Evolutionary conservation across 306 rosid genomes (phyloP).

Genomic region (Trifolium subterraneum): DNA sequence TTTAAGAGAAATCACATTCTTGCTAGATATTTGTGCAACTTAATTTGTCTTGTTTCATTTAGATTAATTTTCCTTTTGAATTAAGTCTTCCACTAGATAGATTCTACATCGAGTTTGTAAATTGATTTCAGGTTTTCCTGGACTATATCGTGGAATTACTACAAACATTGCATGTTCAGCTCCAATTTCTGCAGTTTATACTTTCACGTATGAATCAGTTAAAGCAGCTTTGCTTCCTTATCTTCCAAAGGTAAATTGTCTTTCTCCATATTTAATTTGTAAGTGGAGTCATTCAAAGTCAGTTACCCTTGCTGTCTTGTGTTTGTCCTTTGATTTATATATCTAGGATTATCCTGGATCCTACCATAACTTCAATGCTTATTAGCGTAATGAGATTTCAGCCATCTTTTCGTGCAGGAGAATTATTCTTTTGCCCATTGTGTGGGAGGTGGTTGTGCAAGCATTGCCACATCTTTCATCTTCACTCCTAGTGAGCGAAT

Average conservation of each 20-base stretch:
- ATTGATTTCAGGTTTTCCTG: slow-evolving; percentile 76
- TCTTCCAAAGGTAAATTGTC: slow-evolving; percentile 67
- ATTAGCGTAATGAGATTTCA: slow-evolving; percentile 41
- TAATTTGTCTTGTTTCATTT: slow-evolving; percentile 31
- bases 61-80: slow-evolving; percentile 28
- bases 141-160: slow-evolving; percentile 91
- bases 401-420: slow-evolving; percentile 63
- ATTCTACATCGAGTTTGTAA: slow-evolving; percentile 36
- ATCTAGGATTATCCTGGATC: slow-evolving; percentile 27
- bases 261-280: slow-evolving; percentile 36
- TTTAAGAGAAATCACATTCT: slow-evolving; percentile 23
- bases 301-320: slow-evolving; percentile 19
- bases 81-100: slow-evolving; percentile 31
- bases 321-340: slow-evolving; percentile 25
- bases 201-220: slow-evolving; percentile 89
- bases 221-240: slow-evolving; percentile 87
- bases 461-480: slow-evolving; percentile 92
- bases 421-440: slow-evolving; percentile 82
- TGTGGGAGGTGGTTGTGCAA: slow-evolving; percentile 91
- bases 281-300: slow-evolving; percentile 29
- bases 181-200: slow-evolving; percentile 94
- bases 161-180: slow-evolving; percentile 87
- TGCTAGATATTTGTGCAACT: slow-evolving; percentile 24
- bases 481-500: slow-evolving; percentile 96
- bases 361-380: slow-evolving; percentile 16